Conservation (phyloP, 1,139 yeast species). For the Taphrina betulina region DNA sequence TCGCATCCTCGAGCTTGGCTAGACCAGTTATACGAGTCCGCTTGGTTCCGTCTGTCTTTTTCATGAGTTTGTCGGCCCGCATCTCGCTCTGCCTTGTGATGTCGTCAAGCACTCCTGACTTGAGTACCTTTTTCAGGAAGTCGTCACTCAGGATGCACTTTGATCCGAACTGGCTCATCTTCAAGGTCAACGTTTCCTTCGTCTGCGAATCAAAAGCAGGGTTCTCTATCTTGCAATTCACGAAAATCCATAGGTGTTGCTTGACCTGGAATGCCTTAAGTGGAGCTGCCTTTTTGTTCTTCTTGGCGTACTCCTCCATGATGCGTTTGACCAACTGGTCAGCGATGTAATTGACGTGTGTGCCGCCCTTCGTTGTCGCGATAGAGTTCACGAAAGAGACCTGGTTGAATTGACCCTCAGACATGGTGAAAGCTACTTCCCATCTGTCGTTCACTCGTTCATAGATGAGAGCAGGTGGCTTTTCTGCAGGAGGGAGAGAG, state of each 20-base stretch:
- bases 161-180: conserved; percentile 85
- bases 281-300: conserved; percentile 64
- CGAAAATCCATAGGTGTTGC: conserved; percentile 83
- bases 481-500: conserved; percentile 54
- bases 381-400: conserved; percentile 96
- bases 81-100: conserved; percentile 79
- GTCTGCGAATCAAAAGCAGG: conserved; percentile 98
- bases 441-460: conserved; percentile 78
- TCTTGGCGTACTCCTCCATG: conserved; percentile 69
- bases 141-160: conserved; percentile 70
- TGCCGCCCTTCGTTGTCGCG: conserved; percentile 96
- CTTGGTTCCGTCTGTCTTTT: conserved; percentile 85
- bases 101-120: conserved; percentile 79
- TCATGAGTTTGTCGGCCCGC: conserved; percentile 83
- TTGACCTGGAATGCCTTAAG: conserved; percentile 86
- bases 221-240: conserved; percentile 90
- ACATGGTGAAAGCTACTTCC: conserved; percentile 94
- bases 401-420: conserved; percentile 87
- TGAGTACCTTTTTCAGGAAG: conserved; percentile 68
- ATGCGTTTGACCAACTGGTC: conserved; percentile 82
- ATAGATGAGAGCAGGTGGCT: conserved; percentile 60
- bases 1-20: conserved; percentile 92
- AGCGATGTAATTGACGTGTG: conserved; percentile 83
- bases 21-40: conserved; percentile 84
- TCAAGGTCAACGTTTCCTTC: conserved; percentile 90